Conservation (phyloP, 306 rosid genomes). For the Senna tora region DNA sequence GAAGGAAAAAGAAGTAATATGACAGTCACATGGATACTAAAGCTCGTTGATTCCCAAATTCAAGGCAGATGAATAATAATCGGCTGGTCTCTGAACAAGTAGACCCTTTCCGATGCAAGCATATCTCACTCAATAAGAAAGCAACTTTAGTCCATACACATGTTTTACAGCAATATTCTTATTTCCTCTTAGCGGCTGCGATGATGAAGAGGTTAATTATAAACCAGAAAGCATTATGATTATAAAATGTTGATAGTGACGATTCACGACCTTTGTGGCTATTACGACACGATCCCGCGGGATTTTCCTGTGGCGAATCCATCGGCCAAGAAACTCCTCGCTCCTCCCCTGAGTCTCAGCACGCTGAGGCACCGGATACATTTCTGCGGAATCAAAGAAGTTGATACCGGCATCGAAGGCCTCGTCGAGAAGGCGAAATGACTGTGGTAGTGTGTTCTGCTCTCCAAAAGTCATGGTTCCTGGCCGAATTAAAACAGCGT, state of each 20-base stretch:
- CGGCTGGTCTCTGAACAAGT: background rate
- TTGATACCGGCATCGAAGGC: slow-evolving; percentile 74
- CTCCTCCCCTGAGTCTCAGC: slow-evolving; percentile 74
- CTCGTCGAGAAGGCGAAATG: slow-evolving; percentile 69
- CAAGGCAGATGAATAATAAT: background rate
- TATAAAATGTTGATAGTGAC: background rate
- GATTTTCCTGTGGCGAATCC: slow-evolving; percentile 65
- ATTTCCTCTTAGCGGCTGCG: background rate
- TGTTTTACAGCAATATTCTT: slow-evolving; percentile 14
- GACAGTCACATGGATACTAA: background rate
- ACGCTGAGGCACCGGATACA: slow-evolving; percentile 96
- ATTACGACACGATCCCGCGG: slow-evolving; percentile 62
- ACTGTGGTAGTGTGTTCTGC: slow-evolving; percentile 67
- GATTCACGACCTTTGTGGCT: slow-evolving; percentile 80
- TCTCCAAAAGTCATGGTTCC: slow-evolving; percentile 96
- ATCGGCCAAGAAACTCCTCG: slow-evolving; percentile 85
- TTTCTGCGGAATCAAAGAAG: slow-evolving; percentile 94
- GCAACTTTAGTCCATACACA: slow-evolving; percentile 3
- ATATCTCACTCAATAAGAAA: background rate
- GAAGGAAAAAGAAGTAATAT: background rate
- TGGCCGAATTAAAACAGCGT: slow-evolving; percentile 30
- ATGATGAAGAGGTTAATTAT: background rate
- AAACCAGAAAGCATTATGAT: background rate
- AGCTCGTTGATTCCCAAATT: background rate
- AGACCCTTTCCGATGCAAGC: background rate